Evolutionary conservation across 192 early-diverging fungal genomes (phyloP).

Genomic region (Helicostylum pulchrum): DNA sequence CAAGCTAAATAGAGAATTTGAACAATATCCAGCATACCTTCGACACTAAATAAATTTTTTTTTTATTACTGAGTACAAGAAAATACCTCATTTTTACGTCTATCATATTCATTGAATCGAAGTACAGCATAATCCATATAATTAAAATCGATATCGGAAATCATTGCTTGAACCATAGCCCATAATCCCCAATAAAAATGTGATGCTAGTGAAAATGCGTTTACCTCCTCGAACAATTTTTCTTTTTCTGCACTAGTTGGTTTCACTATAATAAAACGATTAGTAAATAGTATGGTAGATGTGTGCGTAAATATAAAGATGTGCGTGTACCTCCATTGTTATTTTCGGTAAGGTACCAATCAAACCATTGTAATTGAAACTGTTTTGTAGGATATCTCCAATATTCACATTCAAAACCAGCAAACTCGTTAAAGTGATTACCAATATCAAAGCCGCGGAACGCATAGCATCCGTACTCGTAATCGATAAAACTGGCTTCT

Average conservation of each 20-base stretch:
- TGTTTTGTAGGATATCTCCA: conserved; percentile 70
- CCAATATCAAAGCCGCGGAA: conserved; percentile 93
- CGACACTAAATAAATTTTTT: conserved; percentile 4
- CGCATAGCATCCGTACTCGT: conserved; percentile 85
- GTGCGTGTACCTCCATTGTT: conserved; percentile 32
- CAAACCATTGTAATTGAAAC: conserved; percentile 74
- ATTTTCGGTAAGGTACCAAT: conserved; percentile 58
- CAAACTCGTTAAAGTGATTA: conserved; percentile 95
- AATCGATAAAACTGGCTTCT: conserved; percentile 83
- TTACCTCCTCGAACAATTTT: conserved; percentile 70
- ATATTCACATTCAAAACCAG: conserved; percentile 97
- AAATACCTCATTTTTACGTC: conserved; percentile 29
- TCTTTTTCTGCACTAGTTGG: conserved; percentile 52
- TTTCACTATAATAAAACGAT: conserved; percentile 1
- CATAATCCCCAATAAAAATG: conserved; percentile 92
- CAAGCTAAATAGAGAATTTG: conserved; percentile 60
- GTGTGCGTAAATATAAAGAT: not conserved
- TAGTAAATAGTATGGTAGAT: not conserved
- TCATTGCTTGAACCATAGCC: conserved; percentile 76
- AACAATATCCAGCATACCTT: conserved; percentile 16
- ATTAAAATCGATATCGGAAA: conserved; percentile 95
- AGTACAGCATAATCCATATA: conserved; percentile 86
- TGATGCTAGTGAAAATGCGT: conserved; percentile 81
- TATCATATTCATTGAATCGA: conserved; percentile 78
- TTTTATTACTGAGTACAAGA: not conserved